Evolutionary conservation across 768 basidiomycete species (phyloP).

Genomic region (Pleurotus eryngii): DNA sequence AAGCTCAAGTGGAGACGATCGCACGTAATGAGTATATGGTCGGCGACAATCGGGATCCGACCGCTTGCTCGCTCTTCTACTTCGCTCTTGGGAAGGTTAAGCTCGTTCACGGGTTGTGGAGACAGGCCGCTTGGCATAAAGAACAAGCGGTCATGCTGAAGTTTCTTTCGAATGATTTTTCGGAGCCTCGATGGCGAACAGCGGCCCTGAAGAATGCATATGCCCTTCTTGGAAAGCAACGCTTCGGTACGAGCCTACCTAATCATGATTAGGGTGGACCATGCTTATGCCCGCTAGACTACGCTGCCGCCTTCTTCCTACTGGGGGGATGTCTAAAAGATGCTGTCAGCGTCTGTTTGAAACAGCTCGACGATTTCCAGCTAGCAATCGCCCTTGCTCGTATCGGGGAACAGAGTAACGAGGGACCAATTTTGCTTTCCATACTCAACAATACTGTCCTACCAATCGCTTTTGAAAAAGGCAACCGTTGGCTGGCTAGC

Average conservation of each 20-base stretch:
- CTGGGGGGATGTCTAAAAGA: constrained; percentile 87
- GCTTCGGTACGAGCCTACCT: constrained; percentile 65
- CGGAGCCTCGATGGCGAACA: constrained; percentile 78
- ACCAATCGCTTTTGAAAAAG: constrained; percentile 80
- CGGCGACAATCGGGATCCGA: constrained; percentile 85
- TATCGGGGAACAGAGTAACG: constrained; percentile 76
- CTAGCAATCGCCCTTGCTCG: constrained; percentile 86
- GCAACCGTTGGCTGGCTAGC: constrained; percentile 90
- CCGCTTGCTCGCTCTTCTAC: constrained; percentile 85
- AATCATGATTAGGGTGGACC: neutral
- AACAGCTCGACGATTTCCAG: constrained; percentile 86
- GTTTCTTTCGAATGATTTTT: constrained; percentile 90
- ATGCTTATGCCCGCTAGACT: constrained; percentile 52
- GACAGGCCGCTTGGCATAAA: constrained; percentile 90
- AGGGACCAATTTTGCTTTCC: constrained; percentile 70
- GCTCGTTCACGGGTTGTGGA: constrained; percentile 92
- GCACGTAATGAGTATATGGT: constrained; percentile 93
- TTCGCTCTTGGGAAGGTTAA: constrained; percentile 92
- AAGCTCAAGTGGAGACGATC: constrained; percentile 77
- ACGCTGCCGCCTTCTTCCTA: constrained; percentile 98
- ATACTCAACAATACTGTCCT: constrained; percentile 76
- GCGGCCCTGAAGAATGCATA: constrained; percentile 97
- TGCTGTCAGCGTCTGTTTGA: constrained; percentile 86
- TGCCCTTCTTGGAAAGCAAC: constrained; percentile 83
- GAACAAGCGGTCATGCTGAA: constrained; percentile 89